Evolutionary conservation across 2,329 filamentous ascomycete species (phyloP), one percentile per base, ranked within the genome.

Genomic region (Elsinoe necatrix): DNA sequence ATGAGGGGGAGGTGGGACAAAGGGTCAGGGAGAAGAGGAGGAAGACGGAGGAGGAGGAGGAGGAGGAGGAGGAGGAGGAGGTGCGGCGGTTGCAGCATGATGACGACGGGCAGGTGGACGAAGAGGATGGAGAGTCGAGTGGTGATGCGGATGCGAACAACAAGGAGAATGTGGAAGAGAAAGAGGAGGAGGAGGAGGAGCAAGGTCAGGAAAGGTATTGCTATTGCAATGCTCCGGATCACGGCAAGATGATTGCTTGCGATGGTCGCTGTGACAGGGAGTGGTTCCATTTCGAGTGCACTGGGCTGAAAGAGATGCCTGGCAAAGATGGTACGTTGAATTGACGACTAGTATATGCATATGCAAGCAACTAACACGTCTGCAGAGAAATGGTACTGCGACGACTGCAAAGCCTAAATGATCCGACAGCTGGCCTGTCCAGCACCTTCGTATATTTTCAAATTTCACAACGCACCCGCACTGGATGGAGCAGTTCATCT

Each of bases 31-130:
- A 0, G 37, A 57, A 29, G 43, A 57, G 18, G 21, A 31, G 51
- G 58, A 51, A 52, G 60, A 27, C 59, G 7, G 59, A 63, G 11
- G 62, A 62, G 14, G 43, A 34, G 21, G 3, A 48, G 18, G 43
- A 27, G 39, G 39, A 21, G 8, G 16, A 5, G 6, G 39, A 21
- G 7, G 39, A 21, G 23, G 18, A 21, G 14, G 43, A 34, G 21
- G 3, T 14, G 6, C 16, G 45, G 25, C 31, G 23, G 27, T 29
- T 29, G 27, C 27, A 29, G 27, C 27, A 29, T 29, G 27, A 29
- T 27, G 21, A 48, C 5, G 27, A 5, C 14, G 11, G 8, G 1
- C 5, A 48, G 18, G 43, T 5, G 39, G 39, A 21, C 39, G 16
- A 5, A 18, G 39, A 21, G 7, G 39, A 21, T 4, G 39, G 39